Base-by-base conservation (phyloP, 768 basidiomycete species). In the Leccinum sublutescens region DNA sequence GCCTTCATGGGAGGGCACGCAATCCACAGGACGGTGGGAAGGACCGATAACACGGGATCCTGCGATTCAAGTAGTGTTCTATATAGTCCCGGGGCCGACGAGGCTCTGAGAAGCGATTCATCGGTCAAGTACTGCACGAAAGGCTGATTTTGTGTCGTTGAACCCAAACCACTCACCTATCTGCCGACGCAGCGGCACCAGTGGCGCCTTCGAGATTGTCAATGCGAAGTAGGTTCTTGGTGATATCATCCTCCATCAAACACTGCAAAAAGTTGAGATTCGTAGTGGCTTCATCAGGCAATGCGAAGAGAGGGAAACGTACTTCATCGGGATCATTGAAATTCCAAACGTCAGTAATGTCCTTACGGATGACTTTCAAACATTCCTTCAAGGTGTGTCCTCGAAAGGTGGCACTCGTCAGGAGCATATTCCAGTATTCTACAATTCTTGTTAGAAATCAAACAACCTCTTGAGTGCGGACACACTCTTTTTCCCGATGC, bases 401-500 rank as follows among this genome's bases (percentile, higher is more conserved):
- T 0, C 57, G 49, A 54, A 65, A 59, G 43, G 58, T 15, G 4
- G 56, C 43, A 3, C 64, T 65, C 17, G 53, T 56, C 23, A 58
- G 17, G 11, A 65, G 60, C 36, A 23, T 52, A 4, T 9, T 45
- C 64, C 64, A 66, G 10, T 65, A 65, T 19, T 40, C 64, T 65
- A 23, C 9, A 4, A 43, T 25, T 19, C 0, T 8, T 10, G 5
- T 62, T 3, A 56, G 34, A 48, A 21, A 6, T 15, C 11, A 31
- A 25, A 31, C 29, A 31, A 10, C 3, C 29, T 7, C 14, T 21
- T 21, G 12, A 1, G 11, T n/a, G 4, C 17, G 1, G 17, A 58
- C 64, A 8, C 0, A 66, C 64, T 66, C 34, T 59, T 54, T 43
- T 52, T 65, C 23, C 64, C 64, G 5, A 65, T 1, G 4, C 64